phyloP scores from a whole-genome alignment of 108 stramenopile genomes.

The Cyclotella kingstonii region DNA sequence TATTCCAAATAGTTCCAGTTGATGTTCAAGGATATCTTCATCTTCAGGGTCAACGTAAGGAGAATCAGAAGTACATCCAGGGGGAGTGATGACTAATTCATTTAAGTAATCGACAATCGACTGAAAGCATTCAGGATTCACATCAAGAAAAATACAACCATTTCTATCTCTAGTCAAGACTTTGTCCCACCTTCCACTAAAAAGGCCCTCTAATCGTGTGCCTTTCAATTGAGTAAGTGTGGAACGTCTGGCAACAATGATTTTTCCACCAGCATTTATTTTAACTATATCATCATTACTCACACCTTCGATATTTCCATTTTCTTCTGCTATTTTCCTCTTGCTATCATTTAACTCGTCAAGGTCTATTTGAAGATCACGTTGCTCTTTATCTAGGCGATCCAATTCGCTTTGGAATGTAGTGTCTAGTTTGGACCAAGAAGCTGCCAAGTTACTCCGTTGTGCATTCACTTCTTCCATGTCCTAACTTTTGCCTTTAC shows the following conservation, averaged over 20 bases:
- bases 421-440: not conserved
- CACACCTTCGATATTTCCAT: not conserved
- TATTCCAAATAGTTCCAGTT: not conserved
- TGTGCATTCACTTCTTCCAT: not conserved
- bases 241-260: constrained; percentile 8
- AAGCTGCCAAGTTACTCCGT: not conserved
- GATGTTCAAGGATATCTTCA: not conserved
- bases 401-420: not conserved
- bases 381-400: not conserved
- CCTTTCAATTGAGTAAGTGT: constrained; percentile 17
- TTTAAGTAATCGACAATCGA: constrained; percentile 5
- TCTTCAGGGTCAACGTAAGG: not conserved
- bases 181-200: constrained; percentile 21
- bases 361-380: not conserved
- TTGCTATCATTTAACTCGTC: not conserved
- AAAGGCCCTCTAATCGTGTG: constrained; percentile 8
- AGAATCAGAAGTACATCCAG: not conserved
- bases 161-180: constrained; percentile 6
- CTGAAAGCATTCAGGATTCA: constrained; percentile 12
- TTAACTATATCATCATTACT: constrained; percentile 5
- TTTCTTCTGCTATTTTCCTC: not conserved
- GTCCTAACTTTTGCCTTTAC: too few relatives aligned
- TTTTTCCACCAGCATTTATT: constrained; percentile 16
- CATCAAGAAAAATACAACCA: constrained; percentile 19
- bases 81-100: not conserved